Base-by-base conservation (phyloP, 2,329 filamentous ascomycete species). In the Daldinia sp. region DNA sequence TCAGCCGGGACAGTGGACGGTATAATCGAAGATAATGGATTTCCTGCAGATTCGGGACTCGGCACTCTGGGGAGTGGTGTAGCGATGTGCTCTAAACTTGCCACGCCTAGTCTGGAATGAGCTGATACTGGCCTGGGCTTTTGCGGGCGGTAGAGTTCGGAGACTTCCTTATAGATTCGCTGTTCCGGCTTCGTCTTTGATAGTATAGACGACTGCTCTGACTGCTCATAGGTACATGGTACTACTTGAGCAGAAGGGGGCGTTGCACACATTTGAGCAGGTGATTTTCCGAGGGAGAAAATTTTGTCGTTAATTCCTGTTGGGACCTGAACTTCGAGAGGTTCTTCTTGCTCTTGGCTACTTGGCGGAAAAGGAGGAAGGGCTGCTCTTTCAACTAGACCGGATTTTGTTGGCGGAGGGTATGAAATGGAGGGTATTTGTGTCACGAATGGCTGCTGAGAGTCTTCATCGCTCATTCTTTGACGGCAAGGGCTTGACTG, bases 231-330 rank as follows among this genome's bases (percentile, higher is more conserved):
- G 17, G 74, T 76, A 61, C 71, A 75, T 23, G 74, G 73, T 5
- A 73, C 64, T 15, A 72, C 49, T 47, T 77, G 75, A 6, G 75
- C 75, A 13, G 75, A 77, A 11, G 74, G 74, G 15, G 75, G 74
- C 7, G 75, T 77, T 32, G 70, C 58, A 34, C 64, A 63, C 21
- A 70, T 64, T 30, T 63, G 68, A 17, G 66, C 41, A 43, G 63
- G 60, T 50, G 62, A 45, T 47, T 69, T 73, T 30, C 73, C 72
- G 54, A 72, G 53, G 21, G 71, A 37, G 21, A 70, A 43, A n/a
- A 58, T 29, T 37, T 35, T 59, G 15, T 69, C 60, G 17, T 65
- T 57, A 15, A 75, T 67, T 1, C 69, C 70, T 9, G 52, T 68
- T 15, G 72, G 75, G 1, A 72, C 64, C 58, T 74, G 67, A 25